Evolutionary conservation across 768 basidiomycete genomes (phyloP).

Genomic region (Leccinum rimulosum): DNA sequence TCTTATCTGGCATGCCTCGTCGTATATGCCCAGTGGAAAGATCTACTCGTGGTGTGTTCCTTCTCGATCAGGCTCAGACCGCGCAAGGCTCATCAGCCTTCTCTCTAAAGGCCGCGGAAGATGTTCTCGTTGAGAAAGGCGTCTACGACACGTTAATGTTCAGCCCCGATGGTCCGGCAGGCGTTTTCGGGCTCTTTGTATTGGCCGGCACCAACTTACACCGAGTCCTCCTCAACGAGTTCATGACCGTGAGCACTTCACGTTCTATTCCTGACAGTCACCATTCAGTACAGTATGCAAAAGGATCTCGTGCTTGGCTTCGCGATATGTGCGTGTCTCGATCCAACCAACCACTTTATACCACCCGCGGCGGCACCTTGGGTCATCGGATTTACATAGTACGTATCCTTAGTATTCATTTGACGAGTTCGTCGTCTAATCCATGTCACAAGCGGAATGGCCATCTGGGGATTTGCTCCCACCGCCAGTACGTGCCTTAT

Average conservation of each 20-base stretch:
- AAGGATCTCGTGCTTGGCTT: conserved; percentile 22
- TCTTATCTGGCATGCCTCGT: conserved; percentile 60
- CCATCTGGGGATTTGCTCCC: conserved; percentile 60
- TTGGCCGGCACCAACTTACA: conserved; percentile 30
- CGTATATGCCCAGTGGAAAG: conserved; percentile 62
- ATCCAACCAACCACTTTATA: conserved; percentile 58
- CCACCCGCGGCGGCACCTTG: conserved; percentile 53
- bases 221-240: conserved; percentile 39
- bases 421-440: conserved; percentile 1
- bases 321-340: conserved; percentile 22
- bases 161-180: conserved; percentile 34
- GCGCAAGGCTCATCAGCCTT: background rate
- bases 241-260: conserved; percentile 30
- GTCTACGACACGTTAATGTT: conserved; percentile 34
- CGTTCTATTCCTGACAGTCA: background rate
- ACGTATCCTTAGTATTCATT: conserved; percentile 20
- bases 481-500: conserved; percentile 38
- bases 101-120: conserved; percentile 27
- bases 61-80: conserved; percentile 40
- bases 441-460: conserved; percentile 40
- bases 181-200: conserved; percentile 39
- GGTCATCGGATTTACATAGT: conserved; percentile 60
- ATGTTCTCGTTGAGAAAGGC: conserved; percentile 26
- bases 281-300: conserved; percentile 1
- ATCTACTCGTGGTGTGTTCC: conserved; percentile 44